Evolutionary conservation across 257 asterid genomes (phyloP).

Genomic region (Petunia secreta): DNA sequence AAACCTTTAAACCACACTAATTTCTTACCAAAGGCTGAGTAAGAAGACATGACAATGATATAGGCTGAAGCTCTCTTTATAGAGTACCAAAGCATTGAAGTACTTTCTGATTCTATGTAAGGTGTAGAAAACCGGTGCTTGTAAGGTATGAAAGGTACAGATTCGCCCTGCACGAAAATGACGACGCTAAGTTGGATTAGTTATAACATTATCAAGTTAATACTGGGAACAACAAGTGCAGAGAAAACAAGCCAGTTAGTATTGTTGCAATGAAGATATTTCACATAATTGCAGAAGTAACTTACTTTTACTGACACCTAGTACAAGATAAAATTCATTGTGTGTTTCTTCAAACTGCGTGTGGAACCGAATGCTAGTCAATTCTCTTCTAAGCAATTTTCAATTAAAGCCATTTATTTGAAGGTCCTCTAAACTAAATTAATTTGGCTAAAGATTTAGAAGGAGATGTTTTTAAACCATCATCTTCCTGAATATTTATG

Average conservation of each 20-base stretch:
- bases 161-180: slow-evolving; percentile 55
- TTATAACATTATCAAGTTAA: neutral
- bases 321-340: neutral
- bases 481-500: neutral
- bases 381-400: neutral
- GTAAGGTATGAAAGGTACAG: slow-evolving; percentile 61
- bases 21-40: slow-evolving; percentile 61
- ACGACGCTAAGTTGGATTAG: neutral
- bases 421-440: neutral
- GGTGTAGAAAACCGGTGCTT: slow-evolving; percentile 51
- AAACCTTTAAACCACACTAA: neutral
- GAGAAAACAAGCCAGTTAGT: neutral
- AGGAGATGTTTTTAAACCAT: neutral
- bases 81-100: slow-evolving; percentile 70
- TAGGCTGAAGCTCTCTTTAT: slow-evolving; percentile 72
- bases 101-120: slow-evolving; percentile 54
- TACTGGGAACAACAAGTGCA: neutral
- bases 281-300: neutral
- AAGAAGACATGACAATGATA: slow-evolving; percentile 66
- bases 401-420: neutral
- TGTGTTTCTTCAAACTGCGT: no score
- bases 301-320: neutral
- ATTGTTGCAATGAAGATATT: neutral
- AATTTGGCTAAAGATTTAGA: neutral
- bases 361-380: no score